These are phyloP conservation scores for Begonia fuchsioides DNA, from an alignment of 306 rosid genomes.

Conservation along the genomic window DNA sequence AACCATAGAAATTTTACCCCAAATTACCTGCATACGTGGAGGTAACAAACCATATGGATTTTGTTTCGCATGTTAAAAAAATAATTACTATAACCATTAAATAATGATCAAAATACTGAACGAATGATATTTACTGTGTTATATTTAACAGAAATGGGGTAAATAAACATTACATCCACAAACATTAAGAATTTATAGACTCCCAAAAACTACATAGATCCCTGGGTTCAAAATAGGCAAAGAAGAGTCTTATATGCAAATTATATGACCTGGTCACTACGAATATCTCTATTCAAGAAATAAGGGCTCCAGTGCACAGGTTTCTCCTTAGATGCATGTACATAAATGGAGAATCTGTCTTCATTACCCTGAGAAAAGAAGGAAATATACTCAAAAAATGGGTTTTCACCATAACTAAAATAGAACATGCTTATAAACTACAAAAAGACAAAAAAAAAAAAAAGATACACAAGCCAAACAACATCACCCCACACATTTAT, in stretches of 20 bases:
- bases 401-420: neutral
- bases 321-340: constrained; percentile 74
- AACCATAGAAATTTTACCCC: constrained; percentile 85
- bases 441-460: neutral
- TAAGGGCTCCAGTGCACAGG: constrained; percentile 61
- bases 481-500: too few relatives aligned
- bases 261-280: constrained; percentile 47
- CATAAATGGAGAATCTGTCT: constrained; percentile 59
- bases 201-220: neutral
- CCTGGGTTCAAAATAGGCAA: neutral
- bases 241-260: neutral
- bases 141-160: neutral
- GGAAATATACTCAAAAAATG: neutral
- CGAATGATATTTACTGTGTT: too few relatives aligned
- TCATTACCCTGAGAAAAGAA: constrained; percentile 60
- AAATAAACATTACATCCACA: constrained; percentile 5
- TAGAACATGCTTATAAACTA: neutral
- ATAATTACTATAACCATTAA: neutral
- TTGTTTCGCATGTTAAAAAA: neutral
- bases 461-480: neutral
- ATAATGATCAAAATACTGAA: too few relatives aligned
- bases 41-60: neutral
- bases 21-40: constrained; percentile 38
- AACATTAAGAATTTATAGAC: neutral
- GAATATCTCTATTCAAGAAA: constrained; percentile 61